Conservation (phyloP, 2,329 filamentous ascomycete species). For the Keithomyces neogunnii region DNA sequence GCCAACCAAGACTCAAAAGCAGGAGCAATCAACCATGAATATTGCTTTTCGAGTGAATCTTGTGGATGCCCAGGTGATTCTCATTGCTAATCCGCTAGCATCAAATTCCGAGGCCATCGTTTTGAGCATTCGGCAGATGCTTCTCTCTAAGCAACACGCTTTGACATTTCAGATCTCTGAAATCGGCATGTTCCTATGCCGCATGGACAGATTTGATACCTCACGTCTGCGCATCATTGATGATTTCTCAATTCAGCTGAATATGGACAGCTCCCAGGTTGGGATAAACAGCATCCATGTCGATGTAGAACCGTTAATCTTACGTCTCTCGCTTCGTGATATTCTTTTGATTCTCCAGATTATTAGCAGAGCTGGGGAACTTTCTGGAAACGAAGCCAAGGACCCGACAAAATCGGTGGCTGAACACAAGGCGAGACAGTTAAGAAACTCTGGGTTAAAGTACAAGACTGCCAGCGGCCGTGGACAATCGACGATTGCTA, state of each 20-base stretch:
- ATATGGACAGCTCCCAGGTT: constrained; percentile 61
- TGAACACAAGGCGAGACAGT: constrained; percentile 48
- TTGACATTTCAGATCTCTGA: constrained; percentile 89
- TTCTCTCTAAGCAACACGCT: constrained; percentile 89
- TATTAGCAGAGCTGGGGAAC: constrained; percentile 78
- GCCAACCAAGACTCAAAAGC: background rate
- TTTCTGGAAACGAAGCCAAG: constrained; percentile 59
- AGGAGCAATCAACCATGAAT: constrained; percentile 43
- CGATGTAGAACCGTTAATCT: constrained; percentile 82
- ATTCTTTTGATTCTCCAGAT: constrained; percentile 93
- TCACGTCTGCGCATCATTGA: constrained; percentile 87
- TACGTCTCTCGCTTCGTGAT: constrained; percentile 85
- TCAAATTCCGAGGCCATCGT: constrained; percentile 93
- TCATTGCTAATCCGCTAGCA: constrained; percentile 90
- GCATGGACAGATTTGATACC: constrained; percentile 96
- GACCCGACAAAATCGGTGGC: constrained; percentile 27
- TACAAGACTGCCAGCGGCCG: constrained; percentile 49
- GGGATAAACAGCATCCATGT: constrained; percentile 73
- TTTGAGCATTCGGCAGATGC: constrained; percentile 83
- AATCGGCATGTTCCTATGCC: constrained; percentile 95
- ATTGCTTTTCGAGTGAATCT: constrained; percentile 88
- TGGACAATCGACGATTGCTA: constrained; percentile 43
- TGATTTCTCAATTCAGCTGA: constrained; percentile 87
- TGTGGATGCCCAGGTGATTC: constrained; percentile 90
- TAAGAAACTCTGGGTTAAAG: constrained; percentile 40